These are phyloP conservation scores for Zygoascus tannicola DNA, from an alignment of 805 yeast genomes.

Conservation along the genomic window DNA sequence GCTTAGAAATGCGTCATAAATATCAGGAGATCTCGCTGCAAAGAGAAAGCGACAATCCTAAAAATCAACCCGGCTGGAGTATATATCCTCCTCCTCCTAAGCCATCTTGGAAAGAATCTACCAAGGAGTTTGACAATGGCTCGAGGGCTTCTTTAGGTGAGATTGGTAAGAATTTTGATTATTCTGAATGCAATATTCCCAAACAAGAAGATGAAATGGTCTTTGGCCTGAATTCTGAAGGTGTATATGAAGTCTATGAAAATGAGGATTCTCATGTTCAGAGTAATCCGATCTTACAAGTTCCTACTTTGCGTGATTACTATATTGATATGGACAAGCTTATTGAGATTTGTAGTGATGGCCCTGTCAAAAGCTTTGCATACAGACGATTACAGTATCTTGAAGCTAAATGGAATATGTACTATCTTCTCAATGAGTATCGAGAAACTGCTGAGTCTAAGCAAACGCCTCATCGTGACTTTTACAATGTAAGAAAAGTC, in stretches of 20 bases:
- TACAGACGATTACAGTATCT: slow-evolving; percentile 85
- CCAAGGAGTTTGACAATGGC: slow-evolving; percentile 39
- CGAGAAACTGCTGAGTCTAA: slow-evolving; percentile 87
- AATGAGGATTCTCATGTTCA: slow-evolving; percentile 20
- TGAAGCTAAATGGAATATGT: slow-evolving; percentile 95
- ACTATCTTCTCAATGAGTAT: slow-evolving; percentile 78
- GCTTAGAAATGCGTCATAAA: slow-evolving; percentile 66
- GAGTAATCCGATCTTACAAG: slow-evolving; percentile 35
- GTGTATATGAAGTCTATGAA: slow-evolving; percentile 57
- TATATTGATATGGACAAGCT: slow-evolving; percentile 74
- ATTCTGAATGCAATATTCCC: slow-evolving; percentile 49
- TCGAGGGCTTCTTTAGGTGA: slow-evolving; percentile 21
- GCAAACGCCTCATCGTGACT: slow-evolving; percentile 92
- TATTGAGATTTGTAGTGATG: slow-evolving; percentile 73
- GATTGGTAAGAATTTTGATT: slow-evolving; percentile 48
- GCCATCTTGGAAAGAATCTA: slow-evolving; percentile 66
- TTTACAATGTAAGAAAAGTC: slow-evolving; percentile 91
- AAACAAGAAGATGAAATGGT: slow-evolving; percentile 33
- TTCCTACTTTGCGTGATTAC: slow-evolving; percentile 81
- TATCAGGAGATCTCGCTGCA: slow-evolving; percentile 69
- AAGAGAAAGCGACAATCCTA: slow-evolving; percentile 70
- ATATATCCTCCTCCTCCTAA: slow-evolving; percentile 92
- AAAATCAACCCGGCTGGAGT: slow-evolving; percentile 61
- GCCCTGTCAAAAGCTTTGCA: slow-evolving; percentile 95
- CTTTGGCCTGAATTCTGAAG: slow-evolving; percentile 47